A percentile compares a stretch with the other conserved stretches of the same genome.
These are phyloP conservation scores for Salix exigua DNA, from an alignment of 345 rosid genomes.

Conservation along the genomic window DNA sequence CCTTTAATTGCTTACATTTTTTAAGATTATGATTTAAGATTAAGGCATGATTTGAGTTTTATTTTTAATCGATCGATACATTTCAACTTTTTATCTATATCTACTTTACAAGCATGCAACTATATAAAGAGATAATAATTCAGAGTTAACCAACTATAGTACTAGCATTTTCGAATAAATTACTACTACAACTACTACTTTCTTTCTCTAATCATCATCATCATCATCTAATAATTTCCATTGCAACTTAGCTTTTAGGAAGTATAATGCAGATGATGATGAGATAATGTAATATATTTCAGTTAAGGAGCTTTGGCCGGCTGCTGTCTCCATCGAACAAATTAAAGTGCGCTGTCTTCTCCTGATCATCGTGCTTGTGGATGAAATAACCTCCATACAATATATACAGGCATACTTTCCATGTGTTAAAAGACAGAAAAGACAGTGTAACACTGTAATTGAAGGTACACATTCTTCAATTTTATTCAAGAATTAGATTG, in stretches of 20 bases:
- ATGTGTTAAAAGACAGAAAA: not conserved
- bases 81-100: not conserved
- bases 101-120: not conserved
- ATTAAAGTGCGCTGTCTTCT: not conserved
- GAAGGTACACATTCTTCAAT: too few species aligned
- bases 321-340: not conserved
- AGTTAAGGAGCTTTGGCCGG: not conserved
- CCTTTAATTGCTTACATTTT: too few species aligned
- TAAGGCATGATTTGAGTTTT: too few species aligned
- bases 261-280: not conserved
- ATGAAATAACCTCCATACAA: too few species aligned
- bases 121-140: not conserved
- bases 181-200: not conserved
- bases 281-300: not conserved
- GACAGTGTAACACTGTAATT: too few species aligned
- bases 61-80: not conserved
- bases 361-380: too few species aligned
- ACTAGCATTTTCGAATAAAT: not conserved
- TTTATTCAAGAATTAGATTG: too few species aligned
- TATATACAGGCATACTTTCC: too few species aligned
- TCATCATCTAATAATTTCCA: not conserved
- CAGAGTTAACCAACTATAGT: not conserved
- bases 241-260: not conserved
- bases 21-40: too few species aligned
- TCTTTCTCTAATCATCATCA: not conserved